Evolutionary conservation across 2,329 filamentous ascomycete species (phyloP), one percentile per base, ranked within the genome.

Genomic region (Penicillium frequentans): DNA sequence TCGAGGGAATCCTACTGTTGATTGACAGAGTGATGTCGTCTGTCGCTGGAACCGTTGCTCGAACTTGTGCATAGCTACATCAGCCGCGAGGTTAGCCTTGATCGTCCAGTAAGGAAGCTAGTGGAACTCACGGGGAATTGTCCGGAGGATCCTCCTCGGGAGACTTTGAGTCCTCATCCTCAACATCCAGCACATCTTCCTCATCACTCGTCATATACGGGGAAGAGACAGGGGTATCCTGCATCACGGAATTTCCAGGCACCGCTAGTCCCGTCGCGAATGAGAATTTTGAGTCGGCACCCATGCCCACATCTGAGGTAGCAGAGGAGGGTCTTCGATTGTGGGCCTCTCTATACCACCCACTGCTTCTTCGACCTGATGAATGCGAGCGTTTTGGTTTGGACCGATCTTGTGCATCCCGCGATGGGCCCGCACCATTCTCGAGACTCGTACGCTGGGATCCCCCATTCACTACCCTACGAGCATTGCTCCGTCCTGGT

Each of bases 11-110:
- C 68, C 16, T 61, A 71, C 69, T 93, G 73, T 90, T 91, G 70
- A 95, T 92, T 9, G 90, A 93, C n/a, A 93, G 77, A 3, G 85
- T 82, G 16, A 83, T 86, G 69, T 95, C 86, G 75, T 95, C 90
- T 31, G 85, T 87, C 4, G 90, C 86, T 13, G 89, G 82, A 8
- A 95, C 90, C 0, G 90, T 91, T 45, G 90, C 90, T 56, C 90
- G 86, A 37, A 95, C 91, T 70, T 91, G 88, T 46, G 90, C 81
- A 70, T 93, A 91, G 2, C 67, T 71, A 52, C 3, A 27, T 27
- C 14, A 39, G 35, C 16, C 13, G 14, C 37, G 8, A 14, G 10
- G n/a, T 50, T 42, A 50, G 48, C 33, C 11, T 50, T 19, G 21
- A 37, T n/a, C n/a, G 26, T 23, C 21, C 16, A 14, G 13, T 14